Percentiles rank a stretch among this genome's conserved stretches.
These are phyloP conservation scores for Podospora conica DNA, from an alignment of 495 filamentous ascomycete genomes.

Conservation along the genomic window DNA sequence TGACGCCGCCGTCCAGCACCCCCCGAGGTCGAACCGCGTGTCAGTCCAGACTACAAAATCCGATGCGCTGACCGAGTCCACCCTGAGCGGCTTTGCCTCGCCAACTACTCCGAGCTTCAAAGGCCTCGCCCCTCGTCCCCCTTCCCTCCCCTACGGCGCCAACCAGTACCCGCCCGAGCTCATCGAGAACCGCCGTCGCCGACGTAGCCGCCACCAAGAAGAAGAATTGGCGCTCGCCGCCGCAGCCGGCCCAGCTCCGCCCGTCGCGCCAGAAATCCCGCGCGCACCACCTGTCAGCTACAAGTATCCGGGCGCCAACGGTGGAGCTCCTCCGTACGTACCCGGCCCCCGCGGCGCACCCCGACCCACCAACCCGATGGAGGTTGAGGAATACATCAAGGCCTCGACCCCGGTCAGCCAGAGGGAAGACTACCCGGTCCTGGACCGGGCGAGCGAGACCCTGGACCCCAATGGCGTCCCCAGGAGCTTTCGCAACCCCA, in stretches of 20 bases:
- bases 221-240: slow-evolving; percentile 24
- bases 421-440: slow-evolving; percentile 24
- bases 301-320: slow-evolving; percentile 41
- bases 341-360: slow-evolving; percentile 15
- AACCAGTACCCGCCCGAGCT: slow-evolving; percentile 41
- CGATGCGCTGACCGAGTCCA: slow-evolving; percentile 44
- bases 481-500: slow-evolving; percentile 21
- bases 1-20: slow-evolving; percentile 31
- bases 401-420: slow-evolving; percentile 28
- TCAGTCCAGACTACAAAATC: slow-evolving; percentile 42
- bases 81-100: slow-evolving; percentile 45
- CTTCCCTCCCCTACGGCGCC: slow-evolving; percentile 41
- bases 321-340: slow-evolving; percentile 27
- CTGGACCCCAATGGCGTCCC: slow-evolving; percentile 25
- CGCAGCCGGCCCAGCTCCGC: slow-evolving; percentile 31
- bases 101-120: slow-evolving; percentile 45
- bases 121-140: slow-evolving; percentile 45
- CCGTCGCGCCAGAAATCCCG: slow-evolving; percentile 54
- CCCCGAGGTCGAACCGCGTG: slow-evolving; percentile 33
- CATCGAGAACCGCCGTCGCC: slow-evolving; percentile 31
- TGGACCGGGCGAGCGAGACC: slow-evolving; percentile 28
- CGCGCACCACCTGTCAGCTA: slow-evolving; percentile 55
- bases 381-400: slow-evolving; percentile 35
- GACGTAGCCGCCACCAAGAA: slow-evolving; percentile 30
- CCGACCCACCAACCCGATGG: slow-evolving; percentile 33